A percentile compares a stretch with the other conserved stretches of the same genome.
Conservation (phyloP, 1,284 basidiomycete genomes). For the Thecaphora thlaspeos region DNA sequence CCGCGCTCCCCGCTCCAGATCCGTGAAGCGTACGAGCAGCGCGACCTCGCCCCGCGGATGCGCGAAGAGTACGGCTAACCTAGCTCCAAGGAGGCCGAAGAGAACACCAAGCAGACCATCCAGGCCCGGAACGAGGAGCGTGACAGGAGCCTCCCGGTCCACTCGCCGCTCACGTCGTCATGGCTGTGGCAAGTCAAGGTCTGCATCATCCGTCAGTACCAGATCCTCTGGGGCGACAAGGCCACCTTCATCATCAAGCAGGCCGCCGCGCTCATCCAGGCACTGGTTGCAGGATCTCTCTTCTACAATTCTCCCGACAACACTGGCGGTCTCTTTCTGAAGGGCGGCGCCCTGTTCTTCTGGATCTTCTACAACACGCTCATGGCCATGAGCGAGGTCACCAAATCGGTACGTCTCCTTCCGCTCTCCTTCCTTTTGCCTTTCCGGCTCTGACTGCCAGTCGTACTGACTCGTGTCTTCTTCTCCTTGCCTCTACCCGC, state of each 20-base stretch:
- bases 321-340: conserved; percentile 34
- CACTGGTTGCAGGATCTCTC: conserved; percentile 76
- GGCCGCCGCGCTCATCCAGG: conserved; percentile 52
- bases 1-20: neutral
- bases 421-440: too few relatives aligned
- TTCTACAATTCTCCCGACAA: conserved; percentile 61
- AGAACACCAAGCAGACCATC: neutral
- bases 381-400: conserved; percentile 58
- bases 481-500: too few relatives aligned
- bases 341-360: conserved; percentile 30
- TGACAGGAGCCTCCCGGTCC: neutral
- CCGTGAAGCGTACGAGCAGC: neutral
- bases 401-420: too few relatives aligned
- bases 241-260: conserved; percentile 54
- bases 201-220: conserved; percentile 54
- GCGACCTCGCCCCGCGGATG: neutral
- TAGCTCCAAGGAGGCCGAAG: neutral
- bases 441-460: too few relatives aligned
- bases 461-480: too few relatives aligned
- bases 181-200: neutral
- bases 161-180: neutral
- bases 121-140: neutral
- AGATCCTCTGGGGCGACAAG: conserved; percentile 67
- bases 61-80: neutral
- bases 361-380: conserved; percentile 60